A percentile compares a stretch with the other conserved stretches of the same genome.
Evolutionary conservation across 2,329 filamentous ascomycete genomes (phyloP).

Genomic region (Grosmannia serpens): DNA sequence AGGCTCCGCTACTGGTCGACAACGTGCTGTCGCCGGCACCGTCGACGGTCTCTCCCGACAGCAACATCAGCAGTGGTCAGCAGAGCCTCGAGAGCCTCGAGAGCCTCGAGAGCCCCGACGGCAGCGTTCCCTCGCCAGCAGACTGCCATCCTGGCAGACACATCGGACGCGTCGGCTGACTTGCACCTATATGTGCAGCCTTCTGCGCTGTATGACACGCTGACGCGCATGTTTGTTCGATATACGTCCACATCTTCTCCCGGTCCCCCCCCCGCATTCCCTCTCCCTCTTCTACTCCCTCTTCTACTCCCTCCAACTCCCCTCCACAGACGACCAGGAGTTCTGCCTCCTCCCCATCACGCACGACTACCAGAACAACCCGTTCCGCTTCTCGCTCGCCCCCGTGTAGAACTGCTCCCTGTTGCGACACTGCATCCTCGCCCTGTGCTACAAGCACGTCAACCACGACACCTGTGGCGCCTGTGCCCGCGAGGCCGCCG

Average conservation of each 20-base stretch:
- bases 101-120: neutral
- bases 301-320: neutral
- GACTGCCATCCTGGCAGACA: neutral
- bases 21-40: neutral
- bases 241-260: constrained; percentile 4
- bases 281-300: neutral
- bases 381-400: constrained; percentile 18
- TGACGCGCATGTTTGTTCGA: constrained; percentile 6
- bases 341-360: constrained; percentile 23
- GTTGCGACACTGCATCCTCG: constrained; percentile 21
- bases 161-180: neutral
- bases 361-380: constrained; percentile 19
- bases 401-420: constrained; percentile 16
- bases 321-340: constrained; percentile 19
- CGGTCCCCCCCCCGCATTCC: too few relatives aligned
- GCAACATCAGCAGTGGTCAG: neutral
- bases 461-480: constrained; percentile 15
- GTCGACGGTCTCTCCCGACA: neutral
- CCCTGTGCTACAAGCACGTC: constrained; percentile 19
- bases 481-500: constrained; percentile 13
- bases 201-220: constrained; percentile 3
- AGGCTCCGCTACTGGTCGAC: neutral
- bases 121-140: too few relatives aligned
- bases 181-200: neutral
- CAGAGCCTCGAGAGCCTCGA: neutral